Percentiles rank a stretch among this genome's conserved stretches.
phyloP scores from a whole-genome alignment of 192 early-diverging fungal genomes.

The Coemansia reversa region DNA sequence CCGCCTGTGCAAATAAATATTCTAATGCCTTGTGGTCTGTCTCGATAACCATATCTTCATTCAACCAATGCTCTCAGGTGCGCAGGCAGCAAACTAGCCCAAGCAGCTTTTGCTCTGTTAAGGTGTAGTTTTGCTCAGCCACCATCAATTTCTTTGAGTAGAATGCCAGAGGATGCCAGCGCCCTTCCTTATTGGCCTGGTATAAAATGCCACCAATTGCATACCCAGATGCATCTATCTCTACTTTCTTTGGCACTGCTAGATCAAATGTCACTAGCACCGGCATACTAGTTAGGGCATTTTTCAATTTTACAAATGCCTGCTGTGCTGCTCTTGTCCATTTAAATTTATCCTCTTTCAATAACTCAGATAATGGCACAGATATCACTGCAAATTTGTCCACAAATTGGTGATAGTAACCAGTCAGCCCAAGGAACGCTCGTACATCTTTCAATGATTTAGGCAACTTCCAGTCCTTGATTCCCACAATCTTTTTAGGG shows the following conservation, averaged over 20 bases:
- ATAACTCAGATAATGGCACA: slow-evolving; percentile 4
- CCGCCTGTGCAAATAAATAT: no score
- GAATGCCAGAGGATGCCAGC: no score
- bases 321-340: not conserved
- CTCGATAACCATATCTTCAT: not conserved
- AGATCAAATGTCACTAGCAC: not conserved
- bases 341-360: not conserved
- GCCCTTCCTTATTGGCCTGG: no score
- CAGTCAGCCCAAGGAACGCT: not conserved
- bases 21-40: slow-evolving; percentile 11
- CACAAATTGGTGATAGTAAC: slow-evolving; percentile 13
- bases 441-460: not conserved
- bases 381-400: not conserved
- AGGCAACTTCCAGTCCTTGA: not conserved
- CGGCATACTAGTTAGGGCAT: not conserved
- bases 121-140: no score
- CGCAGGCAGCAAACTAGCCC: slow-evolving; percentile 13
- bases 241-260: no score
- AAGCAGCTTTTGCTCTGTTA: not conserved
- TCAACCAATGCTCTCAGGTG: no score
- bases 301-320: not conserved
- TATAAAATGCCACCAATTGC: no score
- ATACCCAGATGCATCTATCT: no score
- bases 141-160: no score
- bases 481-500: not conserved